Evolutionary conservation across 768 basidiomycete species (phyloP).

Genomic region (Holtermanniella nyarrowii): DNA sequence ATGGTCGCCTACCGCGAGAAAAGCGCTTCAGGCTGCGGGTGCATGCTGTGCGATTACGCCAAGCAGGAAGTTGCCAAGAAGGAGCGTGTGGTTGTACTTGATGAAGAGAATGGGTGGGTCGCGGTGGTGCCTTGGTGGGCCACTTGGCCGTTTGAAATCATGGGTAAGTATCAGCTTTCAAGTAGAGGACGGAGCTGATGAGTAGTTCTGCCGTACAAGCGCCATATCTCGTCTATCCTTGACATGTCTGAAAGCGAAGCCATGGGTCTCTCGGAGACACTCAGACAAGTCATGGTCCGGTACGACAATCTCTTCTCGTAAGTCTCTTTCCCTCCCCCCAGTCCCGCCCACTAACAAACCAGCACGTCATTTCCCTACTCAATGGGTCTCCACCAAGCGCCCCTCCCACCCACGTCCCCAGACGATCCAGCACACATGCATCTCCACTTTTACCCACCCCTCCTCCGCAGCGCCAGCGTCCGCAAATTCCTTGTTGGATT

Average conservation of each 20-base stretch:
- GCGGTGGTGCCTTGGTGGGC: conserved; percentile 94
- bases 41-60: conserved; percentile 71
- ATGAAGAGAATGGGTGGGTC: conserved; percentile 56
- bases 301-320: conserved; percentile 38
- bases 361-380: conserved; percentile 83
- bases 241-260: conserved; percentile 57
- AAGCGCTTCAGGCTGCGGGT: conserved; percentile 44
- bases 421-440: conserved; percentile 58
- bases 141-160: conserved; percentile 79
- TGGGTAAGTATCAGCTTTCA: conserved; percentile 47
- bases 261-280: conserved; percentile 46
- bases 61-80: conserved; percentile 52
- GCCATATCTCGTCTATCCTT: conserved; percentile 65
- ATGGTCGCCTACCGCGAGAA: conserved; percentile 40
- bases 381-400: conserved; percentile 83
- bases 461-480: conserved; percentile 69
- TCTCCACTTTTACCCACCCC: conserved; percentile 74
- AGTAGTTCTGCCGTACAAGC: conserved; percentile 61
- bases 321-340: conserved; percentile 1
- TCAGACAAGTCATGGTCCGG: conserved; percentile 40
- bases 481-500: conserved; percentile 90
- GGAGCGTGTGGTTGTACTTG: conserved; percentile 51
- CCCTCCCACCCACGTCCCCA: conserved; percentile 13
- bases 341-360: not conserved
- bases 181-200: not conserved